These are phyloP conservation scores for Inonotus obliquus DNA, from an alignment of 1,284 basidiomycete genomes.

Conservation along the genomic window DNA sequence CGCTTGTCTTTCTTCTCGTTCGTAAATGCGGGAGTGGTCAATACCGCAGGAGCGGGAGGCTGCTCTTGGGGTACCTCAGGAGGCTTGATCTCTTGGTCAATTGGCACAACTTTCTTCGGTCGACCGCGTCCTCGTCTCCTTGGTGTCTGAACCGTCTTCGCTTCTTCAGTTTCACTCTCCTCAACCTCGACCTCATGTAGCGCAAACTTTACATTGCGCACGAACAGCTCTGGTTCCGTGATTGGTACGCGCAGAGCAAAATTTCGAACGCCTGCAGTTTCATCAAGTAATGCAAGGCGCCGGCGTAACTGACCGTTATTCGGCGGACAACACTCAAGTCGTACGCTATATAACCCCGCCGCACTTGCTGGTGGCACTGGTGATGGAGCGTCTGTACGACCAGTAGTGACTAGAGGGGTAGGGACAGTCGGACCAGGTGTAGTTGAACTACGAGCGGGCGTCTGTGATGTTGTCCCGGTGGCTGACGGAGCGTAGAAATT, in stretches of 20 bases:
- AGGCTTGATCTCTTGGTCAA: constrained; percentile 7
- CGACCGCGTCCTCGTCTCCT: constrained; percentile 18
- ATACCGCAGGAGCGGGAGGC: not conserved
- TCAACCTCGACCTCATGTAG: constrained; percentile 37
- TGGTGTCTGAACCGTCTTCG: not conserved
- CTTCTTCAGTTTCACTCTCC: constrained; percentile 32
- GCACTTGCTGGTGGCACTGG: constrained; percentile 23
- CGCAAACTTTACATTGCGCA: constrained; percentile 8
- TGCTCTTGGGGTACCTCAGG: not conserved
- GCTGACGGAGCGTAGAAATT: constrained; percentile 17
- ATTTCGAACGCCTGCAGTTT: constrained; percentile 57
- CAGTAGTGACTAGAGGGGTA: constrained; percentile 3
- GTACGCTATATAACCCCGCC: constrained; percentile 45
- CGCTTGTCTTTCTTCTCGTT: not conserved
- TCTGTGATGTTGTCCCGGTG: constrained; percentile 14
- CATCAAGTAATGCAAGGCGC: constrained; percentile 45
- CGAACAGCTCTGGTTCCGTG: constrained; percentile 35
- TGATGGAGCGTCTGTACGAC: constrained; percentile 10
- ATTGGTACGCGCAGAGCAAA: constrained; percentile 59
- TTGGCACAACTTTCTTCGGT: constrained; percentile 6
- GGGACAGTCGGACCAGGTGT: constrained; percentile 22
- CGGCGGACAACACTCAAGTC: constrained; percentile 29
- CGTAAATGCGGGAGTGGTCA: not conserved
- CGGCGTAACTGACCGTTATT: constrained; percentile 53
- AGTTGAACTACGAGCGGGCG: constrained; percentile 20